Conservation (phyloP, 805 yeast species). For the Kazachstania africana region DNA sequence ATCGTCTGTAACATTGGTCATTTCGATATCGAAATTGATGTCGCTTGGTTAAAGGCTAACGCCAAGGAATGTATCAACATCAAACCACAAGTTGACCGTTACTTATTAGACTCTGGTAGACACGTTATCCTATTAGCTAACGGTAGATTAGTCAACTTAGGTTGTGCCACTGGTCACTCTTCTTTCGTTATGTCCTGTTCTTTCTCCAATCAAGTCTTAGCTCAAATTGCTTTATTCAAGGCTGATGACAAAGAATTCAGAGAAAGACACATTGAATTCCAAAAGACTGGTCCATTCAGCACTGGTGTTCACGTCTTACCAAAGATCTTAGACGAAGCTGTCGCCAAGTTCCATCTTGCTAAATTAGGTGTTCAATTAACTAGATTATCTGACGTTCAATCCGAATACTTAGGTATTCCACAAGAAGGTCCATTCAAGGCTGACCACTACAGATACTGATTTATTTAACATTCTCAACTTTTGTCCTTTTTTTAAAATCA, state of each 20-base stretch:
- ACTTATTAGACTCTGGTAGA: constrained; percentile 75
- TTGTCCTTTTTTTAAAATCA: background rate
- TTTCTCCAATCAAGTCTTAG: constrained; percentile 97
- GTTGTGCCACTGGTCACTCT: constrained; percentile 99
- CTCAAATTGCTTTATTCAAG: constrained; percentile 96
- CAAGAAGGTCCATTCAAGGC: constrained; percentile 94
- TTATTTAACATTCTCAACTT: background rate
- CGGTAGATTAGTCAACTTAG: constrained; percentile 98
- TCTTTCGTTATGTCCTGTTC: constrained; percentile 99
- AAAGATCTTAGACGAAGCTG: constrained; percentile 97
- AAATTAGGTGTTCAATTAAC: constrained; percentile 88
- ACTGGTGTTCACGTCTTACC: constrained; percentile 94
- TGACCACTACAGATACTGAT: constrained; percentile 93
- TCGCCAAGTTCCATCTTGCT: constrained; percentile 90
- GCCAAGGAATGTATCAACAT: constrained; percentile 91
- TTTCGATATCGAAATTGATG: constrained; percentile 97
- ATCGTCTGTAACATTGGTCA: constrained; percentile 99
- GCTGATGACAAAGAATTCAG: constrained; percentile 73
- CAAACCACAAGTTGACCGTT: constrained; percentile 99
- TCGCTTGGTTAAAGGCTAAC: constrained; percentile 94
- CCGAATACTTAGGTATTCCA: constrained; percentile 90
- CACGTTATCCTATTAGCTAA: constrained; percentile 94
- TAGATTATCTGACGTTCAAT: constrained; percentile 63
- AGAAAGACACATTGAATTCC: constrained; percentile 73
- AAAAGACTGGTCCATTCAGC: constrained; percentile 82